These are phyloP conservation scores for Neobulgaria alba DNA, from an alignment of 2,329 filamentous ascomycete genomes.

Conservation along the genomic window DNA sequence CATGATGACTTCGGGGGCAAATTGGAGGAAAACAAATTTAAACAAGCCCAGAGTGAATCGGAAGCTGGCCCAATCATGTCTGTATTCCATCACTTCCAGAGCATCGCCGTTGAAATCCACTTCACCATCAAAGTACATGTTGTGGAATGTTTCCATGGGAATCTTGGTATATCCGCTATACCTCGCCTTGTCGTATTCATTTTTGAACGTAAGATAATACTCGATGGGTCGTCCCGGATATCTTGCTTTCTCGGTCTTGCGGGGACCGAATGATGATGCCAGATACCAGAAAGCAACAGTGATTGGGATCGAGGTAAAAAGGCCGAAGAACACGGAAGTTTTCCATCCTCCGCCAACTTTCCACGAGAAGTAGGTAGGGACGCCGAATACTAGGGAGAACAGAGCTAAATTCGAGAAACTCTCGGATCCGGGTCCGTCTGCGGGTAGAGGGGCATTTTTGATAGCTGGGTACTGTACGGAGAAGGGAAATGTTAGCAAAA, in stretches of 20 bases:
- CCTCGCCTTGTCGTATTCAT: constrained; percentile 48
- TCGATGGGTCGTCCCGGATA: constrained; percentile 81
- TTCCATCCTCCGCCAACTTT: constrained; percentile 78
- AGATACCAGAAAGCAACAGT: constrained; percentile 75
- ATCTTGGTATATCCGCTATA: constrained; percentile 75
- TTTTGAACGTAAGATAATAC: constrained; percentile 80
- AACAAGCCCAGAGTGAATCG: constrained; percentile 78
- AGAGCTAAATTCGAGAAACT: constrained; percentile 80
- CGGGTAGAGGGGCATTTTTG: constrained; percentile 88
- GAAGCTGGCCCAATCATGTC: constrained; percentile 96
- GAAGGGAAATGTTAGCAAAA: neutral
- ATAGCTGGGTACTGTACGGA: constrained; percentile 67
- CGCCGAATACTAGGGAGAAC: constrained; percentile 55
- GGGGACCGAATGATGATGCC: constrained; percentile 71
- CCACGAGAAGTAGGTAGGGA: constrained; percentile 76
- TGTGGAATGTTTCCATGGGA: constrained; percentile 87
- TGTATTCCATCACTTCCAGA: constrained; percentile 82
- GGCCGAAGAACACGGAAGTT: constrained; percentile 77
- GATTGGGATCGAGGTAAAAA: constrained; percentile 72
- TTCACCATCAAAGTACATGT: constrained; percentile 94
- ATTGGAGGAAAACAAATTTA: constrained; percentile 79
- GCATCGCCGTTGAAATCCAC: constrained; percentile 93
- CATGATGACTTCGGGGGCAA: constrained; percentile 85
- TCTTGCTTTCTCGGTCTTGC: constrained; percentile 86
- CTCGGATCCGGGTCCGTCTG: constrained; percentile 76